Percentiles rank a stretch among this genome's conserved stretches.
These are phyloP conservation scores for Brettanomyces naardenensis DNA, from an alignment of 805 yeast species.

Conservation along the genomic window DNA sequence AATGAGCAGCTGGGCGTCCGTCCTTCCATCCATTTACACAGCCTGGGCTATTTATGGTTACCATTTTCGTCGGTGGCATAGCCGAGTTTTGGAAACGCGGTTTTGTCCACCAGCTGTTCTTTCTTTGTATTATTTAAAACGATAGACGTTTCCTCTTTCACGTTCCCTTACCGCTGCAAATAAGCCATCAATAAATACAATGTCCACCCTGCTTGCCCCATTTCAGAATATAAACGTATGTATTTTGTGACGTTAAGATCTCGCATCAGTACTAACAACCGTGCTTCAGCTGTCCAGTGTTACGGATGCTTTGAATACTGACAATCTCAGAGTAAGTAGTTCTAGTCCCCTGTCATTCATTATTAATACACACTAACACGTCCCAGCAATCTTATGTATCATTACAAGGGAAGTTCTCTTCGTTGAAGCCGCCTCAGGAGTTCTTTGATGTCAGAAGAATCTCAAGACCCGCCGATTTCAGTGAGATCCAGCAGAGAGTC, in stretches of 20 bases:
- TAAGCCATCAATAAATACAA: too few species aligned
- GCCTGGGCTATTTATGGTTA: too few species aligned
- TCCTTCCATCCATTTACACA: too few species aligned
- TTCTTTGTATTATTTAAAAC: too few species aligned
- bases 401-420: slow-evolving; percentile 57
- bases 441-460: slow-evolving; percentile 86
- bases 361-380: slow-evolving; percentile 9
- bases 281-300: slow-evolving; percentile 11
- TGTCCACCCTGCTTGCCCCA: not conserved
- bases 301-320: slow-evolving; percentile 42
- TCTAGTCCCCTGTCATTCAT: too few species aligned
- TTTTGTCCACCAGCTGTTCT: too few species aligned
- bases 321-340: slow-evolving; percentile 38
- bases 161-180: too few species aligned
- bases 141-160: too few species aligned
- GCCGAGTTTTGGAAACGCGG: too few species aligned
- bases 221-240: slow-evolving; percentile 8
- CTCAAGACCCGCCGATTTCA: slow-evolving; percentile 84
- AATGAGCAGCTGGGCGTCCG: too few species aligned
- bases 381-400: slow-evolving; percentile 25
- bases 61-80: too few species aligned
- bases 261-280: slow-evolving; percentile 1
- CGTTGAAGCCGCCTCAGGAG: slow-evolving; percentile 84
- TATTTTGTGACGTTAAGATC: not conserved
- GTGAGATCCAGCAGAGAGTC: slow-evolving; percentile 84